A percentile compares a stretch with the other conserved stretches of the same genome.
Evolutionary conservation across 345 rosid genomes (phyloP).

Genomic region (Moricandia moricandioides): DNA sequence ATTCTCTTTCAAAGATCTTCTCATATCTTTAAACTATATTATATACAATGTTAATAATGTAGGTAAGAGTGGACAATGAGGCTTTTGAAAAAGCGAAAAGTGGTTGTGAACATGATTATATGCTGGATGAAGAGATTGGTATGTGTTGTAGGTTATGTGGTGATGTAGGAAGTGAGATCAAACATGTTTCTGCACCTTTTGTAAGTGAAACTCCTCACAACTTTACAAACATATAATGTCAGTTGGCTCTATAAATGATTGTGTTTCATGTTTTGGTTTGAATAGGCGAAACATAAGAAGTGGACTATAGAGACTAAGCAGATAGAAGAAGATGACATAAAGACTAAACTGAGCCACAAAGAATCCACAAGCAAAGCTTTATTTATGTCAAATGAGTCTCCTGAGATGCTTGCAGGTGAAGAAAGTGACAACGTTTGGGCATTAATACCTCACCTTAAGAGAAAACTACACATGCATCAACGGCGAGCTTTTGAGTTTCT

Average conservation of each 20-base stretch:
- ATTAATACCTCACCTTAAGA: slow-evolving; percentile 68
- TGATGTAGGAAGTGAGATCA: slow-evolving; percentile 68
- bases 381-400: slow-evolving; percentile 31
- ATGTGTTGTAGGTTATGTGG: slow-evolving; percentile 67
- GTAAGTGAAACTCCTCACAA: slow-evolving; percentile 56
- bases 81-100: slow-evolving; percentile 39
- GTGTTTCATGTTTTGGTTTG: slow-evolving; percentile 14
- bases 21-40: background rate
- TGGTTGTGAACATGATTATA: slow-evolving; percentile 61
- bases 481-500: slow-evolving; percentile 86
- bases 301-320: slow-evolving; percentile 44
- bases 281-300: slow-evolving; percentile 44
- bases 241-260: background rate
- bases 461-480: slow-evolving; percentile 73
- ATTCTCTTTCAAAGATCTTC: background rate
- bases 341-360: slow-evolving; percentile 30
- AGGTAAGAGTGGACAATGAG: slow-evolving; percentile 48
- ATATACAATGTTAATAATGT: background rate
- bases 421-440: slow-evolving; percentile 77
- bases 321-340: slow-evolving; percentile 40
- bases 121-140: slow-evolving; percentile 78
- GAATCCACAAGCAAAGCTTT: slow-evolving; percentile 35
- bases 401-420: slow-evolving; percentile 37
- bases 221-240: background rate
- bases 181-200: slow-evolving; percentile 68